phyloP scores from a whole-genome alignment of 495 filamentous ascomycete species.

The Daldinia vernicosa region DNA sequence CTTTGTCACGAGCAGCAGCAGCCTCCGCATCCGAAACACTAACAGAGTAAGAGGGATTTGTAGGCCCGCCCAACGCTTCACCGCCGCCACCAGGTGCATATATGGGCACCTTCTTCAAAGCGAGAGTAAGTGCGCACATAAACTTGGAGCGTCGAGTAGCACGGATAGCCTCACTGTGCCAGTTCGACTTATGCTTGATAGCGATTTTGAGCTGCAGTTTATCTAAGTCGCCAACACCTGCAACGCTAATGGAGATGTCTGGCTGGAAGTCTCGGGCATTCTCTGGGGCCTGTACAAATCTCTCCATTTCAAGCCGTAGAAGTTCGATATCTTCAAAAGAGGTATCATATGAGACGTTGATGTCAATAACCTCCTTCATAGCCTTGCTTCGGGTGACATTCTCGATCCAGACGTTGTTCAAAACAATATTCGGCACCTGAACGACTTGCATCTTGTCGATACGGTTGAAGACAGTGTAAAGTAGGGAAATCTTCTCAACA shows the following conservation, averaged over 20 bases:
- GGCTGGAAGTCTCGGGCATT: constrained; percentile 93
- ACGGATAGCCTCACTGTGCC: constrained; percentile 89
- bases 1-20: constrained; percentile 65
- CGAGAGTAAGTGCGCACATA: constrained; percentile 91
- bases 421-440: constrained; percentile 81
- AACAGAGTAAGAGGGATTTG: constrained; percentile 80
- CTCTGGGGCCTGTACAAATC: constrained; percentile 84
- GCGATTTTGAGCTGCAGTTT: constrained; percentile 84
- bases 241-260: constrained; percentile 79
- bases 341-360: constrained; percentile 85
- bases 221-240: constrained; percentile 84
- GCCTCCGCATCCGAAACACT: constrained; percentile 71
- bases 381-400: constrained; percentile 89
- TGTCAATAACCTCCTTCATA: constrained; percentile 85
- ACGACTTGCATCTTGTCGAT: constrained; percentile 83
- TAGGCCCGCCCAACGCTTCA: constrained; percentile 70
- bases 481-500: constrained; percentile 92
- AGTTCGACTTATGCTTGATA: constrained; percentile 94
- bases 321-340: constrained; percentile 85
- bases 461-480: constrained; percentile 92
- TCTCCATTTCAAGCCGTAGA: constrained; percentile 80
- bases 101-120: constrained; percentile 87
- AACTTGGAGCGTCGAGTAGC: constrained; percentile 90
- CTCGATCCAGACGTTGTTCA: constrained; percentile 92
- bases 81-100: constrained; percentile 79